phyloP scores from a whole-genome alignment of 495 filamentous ascomycete genomes.

The Xylaria grammica region DNA sequence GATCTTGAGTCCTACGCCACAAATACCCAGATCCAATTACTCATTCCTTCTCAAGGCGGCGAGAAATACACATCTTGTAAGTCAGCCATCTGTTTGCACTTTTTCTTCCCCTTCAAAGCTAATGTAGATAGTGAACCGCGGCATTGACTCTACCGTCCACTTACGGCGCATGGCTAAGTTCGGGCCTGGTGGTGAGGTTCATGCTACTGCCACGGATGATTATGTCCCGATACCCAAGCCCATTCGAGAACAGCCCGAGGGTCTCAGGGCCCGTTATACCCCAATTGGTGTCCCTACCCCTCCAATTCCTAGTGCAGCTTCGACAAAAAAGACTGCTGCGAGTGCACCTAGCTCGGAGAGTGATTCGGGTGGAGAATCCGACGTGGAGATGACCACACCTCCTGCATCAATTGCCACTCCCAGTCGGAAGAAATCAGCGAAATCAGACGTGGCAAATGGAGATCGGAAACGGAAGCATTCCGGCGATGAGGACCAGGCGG shows the following conservation, averaged over 20 bases:
- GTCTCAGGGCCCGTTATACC: constrained; percentile 48
- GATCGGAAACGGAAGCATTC: constrained; percentile 35
- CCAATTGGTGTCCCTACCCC: constrained; percentile 47
- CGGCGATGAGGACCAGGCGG: constrained; percentile 9
- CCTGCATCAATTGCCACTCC: constrained; percentile 3
- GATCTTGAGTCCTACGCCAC: constrained; percentile 41
- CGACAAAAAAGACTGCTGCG: not conserved
- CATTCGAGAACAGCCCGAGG: constrained; percentile 50
- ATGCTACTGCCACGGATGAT: constrained; percentile 29
- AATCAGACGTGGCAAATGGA: constrained; percentile 25
- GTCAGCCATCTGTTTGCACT: constrained; percentile 14
- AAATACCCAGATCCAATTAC: constrained; percentile 47
- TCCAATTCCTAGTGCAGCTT: not conserved
- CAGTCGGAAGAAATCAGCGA: constrained; percentile 27
- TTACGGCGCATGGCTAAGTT: constrained; percentile 51
- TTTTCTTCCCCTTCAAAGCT: constrained; percentile 11
- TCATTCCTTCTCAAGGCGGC: constrained; percentile 48
- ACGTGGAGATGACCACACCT: constrained; percentile 37
- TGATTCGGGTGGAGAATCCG: constrained; percentile 34
- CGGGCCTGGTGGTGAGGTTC: constrained; percentile 32
- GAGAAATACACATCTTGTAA: constrained; percentile 48
- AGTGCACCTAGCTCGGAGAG: constrained; percentile 17
- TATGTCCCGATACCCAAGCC: constrained; percentile 33
- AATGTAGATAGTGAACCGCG: constrained; percentile 37
- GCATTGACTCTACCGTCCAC: constrained; percentile 49